Evolutionary conservation across 2,329 filamentous ascomycete genomes (phyloP).

Genomic region (Zymoseptoria crescenta): DNA sequence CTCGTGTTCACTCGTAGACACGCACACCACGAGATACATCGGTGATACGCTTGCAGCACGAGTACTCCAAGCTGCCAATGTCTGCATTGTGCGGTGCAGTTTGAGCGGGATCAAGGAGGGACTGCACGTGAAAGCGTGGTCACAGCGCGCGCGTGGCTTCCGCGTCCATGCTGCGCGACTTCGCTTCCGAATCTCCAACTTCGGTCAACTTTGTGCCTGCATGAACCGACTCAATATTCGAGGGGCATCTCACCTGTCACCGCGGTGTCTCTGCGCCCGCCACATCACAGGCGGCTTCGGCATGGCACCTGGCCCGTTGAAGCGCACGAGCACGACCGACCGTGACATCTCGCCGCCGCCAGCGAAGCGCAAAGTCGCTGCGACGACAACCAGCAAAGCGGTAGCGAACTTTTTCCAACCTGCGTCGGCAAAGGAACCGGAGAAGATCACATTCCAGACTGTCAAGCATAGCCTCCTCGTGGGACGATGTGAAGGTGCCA

Average conservation of each 20-base stretch:
- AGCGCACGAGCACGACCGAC: slow-evolving; percentile 34
- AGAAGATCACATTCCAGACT: slow-evolving; percentile 62
- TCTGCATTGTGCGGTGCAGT: no score
- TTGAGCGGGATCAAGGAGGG: no score
- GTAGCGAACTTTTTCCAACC: slow-evolving; percentile 86
- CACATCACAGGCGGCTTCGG: not conserved
- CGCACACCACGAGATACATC: no score
- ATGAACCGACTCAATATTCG: not conserved
- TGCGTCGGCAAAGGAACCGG: slow-evolving; percentile 71
- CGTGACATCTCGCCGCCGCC: slow-evolving; percentile 50
- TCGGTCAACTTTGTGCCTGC: not conserved
- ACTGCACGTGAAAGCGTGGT: not conserved
- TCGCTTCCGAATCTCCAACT: not conserved
- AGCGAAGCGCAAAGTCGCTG: slow-evolving; percentile 47
- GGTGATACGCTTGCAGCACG: no score
- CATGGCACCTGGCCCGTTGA: slow-evolving; percentile 20
- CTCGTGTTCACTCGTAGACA: no score
- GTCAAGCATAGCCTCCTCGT: slow-evolving; percentile 65
- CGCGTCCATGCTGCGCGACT: not conserved
- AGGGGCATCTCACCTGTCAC: not conserved
- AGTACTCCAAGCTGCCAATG: no score
- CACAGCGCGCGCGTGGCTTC: not conserved
- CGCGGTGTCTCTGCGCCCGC: not conserved
- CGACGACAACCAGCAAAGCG: slow-evolving; percentile 52
- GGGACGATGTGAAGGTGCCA: slow-evolving; percentile 52